Evolutionary conservation across 1,139 yeast genomes (phyloP).

Genomic region (Pichia sp.): DNA sequence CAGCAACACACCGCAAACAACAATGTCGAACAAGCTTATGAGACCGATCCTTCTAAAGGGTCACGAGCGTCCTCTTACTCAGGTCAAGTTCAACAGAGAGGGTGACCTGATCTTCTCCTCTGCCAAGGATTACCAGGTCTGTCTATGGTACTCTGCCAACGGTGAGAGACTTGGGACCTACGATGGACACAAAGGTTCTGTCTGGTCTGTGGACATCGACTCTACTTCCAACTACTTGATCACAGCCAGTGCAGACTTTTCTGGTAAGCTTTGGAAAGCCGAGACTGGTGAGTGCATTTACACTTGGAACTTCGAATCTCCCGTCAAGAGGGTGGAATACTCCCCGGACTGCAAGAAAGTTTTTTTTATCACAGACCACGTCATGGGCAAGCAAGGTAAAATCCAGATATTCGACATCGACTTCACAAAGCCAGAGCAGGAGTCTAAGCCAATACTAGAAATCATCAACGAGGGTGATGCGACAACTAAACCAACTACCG

Average conservation of each 20-base stretch:
- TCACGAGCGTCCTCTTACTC: constrained; percentile 83
- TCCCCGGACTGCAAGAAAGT: constrained; percentile 67
- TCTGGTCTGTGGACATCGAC: constrained; percentile 92
- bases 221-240: constrained; percentile 60
- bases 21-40: constrained; percentile 34
- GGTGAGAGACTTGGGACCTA: constrained; percentile 97
- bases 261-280: constrained; percentile 81
- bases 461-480: constrained; percentile 51
- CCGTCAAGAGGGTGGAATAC: constrained; percentile 87
- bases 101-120: constrained; percentile 93
- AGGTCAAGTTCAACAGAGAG: constrained; percentile 89
- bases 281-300: constrained; percentile 71
- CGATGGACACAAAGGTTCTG: constrained; percentile 87
- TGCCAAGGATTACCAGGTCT: constrained; percentile 85
- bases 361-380: constrained; percentile 82
- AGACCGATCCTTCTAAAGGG: constrained; percentile 63
- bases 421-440: constrained; percentile 39
- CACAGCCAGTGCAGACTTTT: constrained; percentile 90
- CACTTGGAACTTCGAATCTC: constrained; percentile 75
- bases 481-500: constrained; percentile 71
- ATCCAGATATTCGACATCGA: constrained; percentile 62
- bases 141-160: constrained; percentile 90
- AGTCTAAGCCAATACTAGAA: constrained; percentile 52
- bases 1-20: background rate
- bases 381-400: constrained; percentile 86